phyloP scores from a whole-genome alignment of 495 filamentous ascomycete genomes.

The Xylaria sp. region DNA sequence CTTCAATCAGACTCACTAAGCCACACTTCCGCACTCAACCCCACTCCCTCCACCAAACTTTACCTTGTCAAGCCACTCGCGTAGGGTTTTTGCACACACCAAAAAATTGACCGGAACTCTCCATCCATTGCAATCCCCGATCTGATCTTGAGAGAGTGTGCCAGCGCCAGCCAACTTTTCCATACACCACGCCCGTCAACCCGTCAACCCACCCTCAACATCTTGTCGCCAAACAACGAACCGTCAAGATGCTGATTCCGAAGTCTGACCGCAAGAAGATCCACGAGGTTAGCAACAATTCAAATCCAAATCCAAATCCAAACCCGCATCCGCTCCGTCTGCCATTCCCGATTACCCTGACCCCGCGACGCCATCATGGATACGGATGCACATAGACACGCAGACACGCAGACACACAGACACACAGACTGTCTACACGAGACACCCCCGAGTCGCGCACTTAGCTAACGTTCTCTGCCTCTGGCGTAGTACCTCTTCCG shows the following conservation, averaged over 20 bases:
- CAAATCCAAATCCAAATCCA: background rate
- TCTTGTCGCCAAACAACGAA: slow-evolving; percentile 53
- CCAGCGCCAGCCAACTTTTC: slow-evolving; percentile 38
- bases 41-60: slow-evolving; percentile 19
- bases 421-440: too few species aligned
- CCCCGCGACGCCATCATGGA: slow-evolving; percentile 20
- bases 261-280: slow-evolving; percentile 99
- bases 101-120: slow-evolving; percentile 41
- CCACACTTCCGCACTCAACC: slow-evolving; percentile 25
- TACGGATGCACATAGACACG: background rate
- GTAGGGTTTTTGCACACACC: slow-evolving; percentile 48
- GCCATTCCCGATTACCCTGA: slow-evolving; percentile 1
- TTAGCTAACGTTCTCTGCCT: slow-evolving; percentile 44
- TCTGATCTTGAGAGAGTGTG: slow-evolving; percentile 28
- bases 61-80: slow-evolving; percentile 28
- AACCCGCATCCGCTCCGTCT: background rate
- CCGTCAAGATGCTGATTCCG: slow-evolving; percentile 89
- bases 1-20: background rate
- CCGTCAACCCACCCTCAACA: slow-evolving; percentile 43
- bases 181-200: slow-evolving; percentile 37
- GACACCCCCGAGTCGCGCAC: slow-evolving; percentile 7
- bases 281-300: slow-evolving; percentile 67
- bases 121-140: slow-evolving; percentile 40
- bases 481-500: slow-evolving; percentile 91
- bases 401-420: too few species aligned